phyloP scores from a whole-genome alignment of 2,329 filamentous ascomycete genomes.

The Beauveria bassiana region DNA sequence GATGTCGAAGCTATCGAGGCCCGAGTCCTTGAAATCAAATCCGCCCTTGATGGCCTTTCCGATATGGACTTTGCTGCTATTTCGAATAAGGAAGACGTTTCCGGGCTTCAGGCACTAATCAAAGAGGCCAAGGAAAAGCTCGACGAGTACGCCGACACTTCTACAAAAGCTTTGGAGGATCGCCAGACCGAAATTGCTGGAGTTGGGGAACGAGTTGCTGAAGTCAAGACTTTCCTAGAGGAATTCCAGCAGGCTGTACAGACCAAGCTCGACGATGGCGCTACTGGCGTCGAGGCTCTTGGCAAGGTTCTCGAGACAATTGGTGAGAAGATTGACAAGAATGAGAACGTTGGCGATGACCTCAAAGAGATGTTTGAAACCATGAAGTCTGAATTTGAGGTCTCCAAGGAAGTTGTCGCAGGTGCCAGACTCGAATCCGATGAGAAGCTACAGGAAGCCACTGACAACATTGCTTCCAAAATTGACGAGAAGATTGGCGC shows the following conservation, averaged over 20 bases:
- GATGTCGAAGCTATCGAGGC: constrained; percentile 77
- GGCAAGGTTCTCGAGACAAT: constrained; percentile 62
- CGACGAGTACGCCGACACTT: constrained; percentile 61
- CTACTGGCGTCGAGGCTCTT: constrained; percentile 63
- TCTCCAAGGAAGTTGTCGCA: constrained; percentile 70
- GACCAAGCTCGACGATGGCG: constrained; percentile 67
- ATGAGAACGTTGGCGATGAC: constrained; percentile 50
- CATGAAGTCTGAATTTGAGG: constrained; percentile 81
- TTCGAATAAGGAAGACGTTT: constrained; percentile 67
- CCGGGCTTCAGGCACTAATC: constrained; percentile 55
- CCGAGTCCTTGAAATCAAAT: constrained; percentile 78
- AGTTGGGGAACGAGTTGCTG: constrained; percentile 68
- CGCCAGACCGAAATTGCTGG: constrained; percentile 76
- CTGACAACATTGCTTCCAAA: constrained; percentile 45
- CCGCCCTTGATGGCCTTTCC: constrained; percentile 64
- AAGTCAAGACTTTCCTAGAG: constrained; percentile 69
- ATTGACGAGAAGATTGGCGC: constrained; percentile 63
- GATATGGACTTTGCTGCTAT: constrained; percentile 63
- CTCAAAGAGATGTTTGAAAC: constrained; percentile 65
- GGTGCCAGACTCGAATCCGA: constrained; percentile 77
- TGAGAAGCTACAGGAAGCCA: constrained; percentile 59
- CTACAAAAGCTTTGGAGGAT: constrained; percentile 72
- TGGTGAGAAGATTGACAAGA: constrained; percentile 53
- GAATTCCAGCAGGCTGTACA: constrained; percentile 72
- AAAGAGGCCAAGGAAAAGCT: constrained; percentile 64